Base-by-base conservation (phyloP, 352 stramenopile genomes). In the Globisporangium spiculum region DNA sequence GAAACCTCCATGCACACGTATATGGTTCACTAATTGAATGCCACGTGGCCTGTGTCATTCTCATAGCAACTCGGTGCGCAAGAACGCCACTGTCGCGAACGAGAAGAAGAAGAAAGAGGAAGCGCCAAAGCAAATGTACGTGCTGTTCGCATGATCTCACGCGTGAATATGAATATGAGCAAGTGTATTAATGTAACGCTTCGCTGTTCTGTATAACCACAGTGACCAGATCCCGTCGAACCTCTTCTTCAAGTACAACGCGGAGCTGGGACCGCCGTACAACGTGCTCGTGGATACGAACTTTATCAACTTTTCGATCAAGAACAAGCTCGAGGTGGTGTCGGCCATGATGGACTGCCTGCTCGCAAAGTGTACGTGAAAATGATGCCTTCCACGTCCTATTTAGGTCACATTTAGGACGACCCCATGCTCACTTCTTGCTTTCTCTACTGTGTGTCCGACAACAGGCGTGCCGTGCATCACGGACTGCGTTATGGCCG, bases 241-340 rank as follows among this genome's bases (percentile, higher is more conserved):
- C 66, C 85, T 99, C 72, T 99, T 99, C 78, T 99, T 99, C 84
- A 97, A 99, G 76, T 99, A 99, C 91, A 99, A 99, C 78, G 94
- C 97, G 30, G 93, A 98, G 55, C 84, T 99, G 18, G 98, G 98
- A 4, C 96, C 96, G 46, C 98, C 98, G 41, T 99, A 99, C 81
- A 97, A 98, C 80, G 90, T 99, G 52, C 80, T 99, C 16, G 88
- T 99, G 56, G 98, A 99, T 91, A 99, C 98, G 24, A 99, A 99
- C 80, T 99, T 99, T 88, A 99, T 99, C 80, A 99, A 99, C 78
- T 99, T 99, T 71, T 99, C 93, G 44, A 99, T 99, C 82, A 98
- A 98, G 69, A 98, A 99, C 88, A 98, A 98, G 74, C 90, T 99
- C 65, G 98, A 99, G 75, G 92, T 99, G 46, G 91, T 99, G 22